Base-by-base conservation (phyloP, 1,284 basidiomycete species). In the Mycena citricolor region DNA sequence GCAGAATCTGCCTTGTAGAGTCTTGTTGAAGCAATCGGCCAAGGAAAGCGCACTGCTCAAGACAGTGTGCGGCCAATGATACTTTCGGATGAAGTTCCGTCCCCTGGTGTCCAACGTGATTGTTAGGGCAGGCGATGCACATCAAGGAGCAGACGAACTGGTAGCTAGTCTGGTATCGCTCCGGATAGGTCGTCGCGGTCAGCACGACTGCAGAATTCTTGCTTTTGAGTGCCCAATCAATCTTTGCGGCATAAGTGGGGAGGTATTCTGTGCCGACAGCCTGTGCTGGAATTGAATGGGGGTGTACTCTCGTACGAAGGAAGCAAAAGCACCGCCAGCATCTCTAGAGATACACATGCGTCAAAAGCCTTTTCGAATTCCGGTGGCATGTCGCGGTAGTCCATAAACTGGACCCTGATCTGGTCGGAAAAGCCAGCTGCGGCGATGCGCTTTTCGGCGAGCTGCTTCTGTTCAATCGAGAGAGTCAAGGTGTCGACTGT, bases 401-500 rank as follows among this genome's bases (percentile, higher is more conserved):
- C 86, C 67, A 86, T 69, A 22, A 88, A 65, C 59, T 87, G 85
- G 14, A 89, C 80, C 7, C 70, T 73, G 52, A 89, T 76, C 23
- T 69, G 67, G 29, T 68, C 70, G 25, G 73, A 60, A 20, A 86
- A 59, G 5, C 77, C 85, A 0, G 79, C 77, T 3, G 61, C 66
- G 24, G 60, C 66, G 54, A 86, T 76, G 20, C 83, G 69, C 47
- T 79, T 74, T 50, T 86, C 82, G 4, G 85, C 86, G 20, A 85
- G 70, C 20, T 62, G 60, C 55, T 87, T 85, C 58, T 89, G 86
- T 62, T 87, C 79, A 24, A 74, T 64, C 2, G 83, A 85, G 8
- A 89, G 66, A 4, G 86, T 89, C 47, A 89, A 63, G 7, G 79
- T 83, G 57, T 89, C 86, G 28, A 89, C 83, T 36, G 75, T 77